phyloP scores from a whole-genome alignment of 2,329 filamentous ascomycete genomes.

The Ascochyta rabiei region DNA sequence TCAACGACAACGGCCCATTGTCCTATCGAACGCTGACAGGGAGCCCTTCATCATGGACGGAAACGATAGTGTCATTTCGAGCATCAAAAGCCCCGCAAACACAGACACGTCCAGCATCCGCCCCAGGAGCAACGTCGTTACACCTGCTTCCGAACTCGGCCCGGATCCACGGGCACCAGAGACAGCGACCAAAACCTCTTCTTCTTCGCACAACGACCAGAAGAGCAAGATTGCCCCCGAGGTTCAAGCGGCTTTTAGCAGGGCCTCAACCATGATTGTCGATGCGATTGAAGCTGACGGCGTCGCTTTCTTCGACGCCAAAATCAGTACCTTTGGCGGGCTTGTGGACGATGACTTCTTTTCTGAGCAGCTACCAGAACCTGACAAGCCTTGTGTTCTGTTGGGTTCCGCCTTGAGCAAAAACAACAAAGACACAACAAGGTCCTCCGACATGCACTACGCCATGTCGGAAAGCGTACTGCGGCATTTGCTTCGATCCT shows the following conservation, averaged over 20 bases:
- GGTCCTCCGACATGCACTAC: conserved; percentile 21
- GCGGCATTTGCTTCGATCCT: conserved; percentile 41
- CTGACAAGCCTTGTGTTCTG: conserved; percentile 43
- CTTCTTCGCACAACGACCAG: conserved; percentile 26
- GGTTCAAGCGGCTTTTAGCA: conserved; percentile 40
- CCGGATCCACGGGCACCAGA: conserved; percentile 25
- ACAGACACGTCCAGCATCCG: conserved; percentile 28
- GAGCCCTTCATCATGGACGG: conserved; percentile 25
- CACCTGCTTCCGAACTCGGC: conserved; percentile 31
- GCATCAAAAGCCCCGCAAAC: conserved; percentile 21
- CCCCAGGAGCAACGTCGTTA: conserved; percentile 26
- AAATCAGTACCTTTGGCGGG: conserved; percentile 46
- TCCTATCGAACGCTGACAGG: conserved; percentile 19
- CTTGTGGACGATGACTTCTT: conserved; percentile 46
- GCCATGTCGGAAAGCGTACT: conserved; percentile 42
- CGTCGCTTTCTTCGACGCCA: conserved; percentile 47
- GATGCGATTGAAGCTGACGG: conserved; percentile 48
- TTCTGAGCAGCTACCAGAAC: conserved; percentile 37
- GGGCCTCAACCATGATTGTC: conserved; percentile 49
- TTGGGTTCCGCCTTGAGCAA: conserved; percentile 38
- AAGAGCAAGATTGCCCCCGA: conserved; percentile 39
- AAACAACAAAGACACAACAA: conserved; percentile 14
- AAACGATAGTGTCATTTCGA: conserved; percentile 30
- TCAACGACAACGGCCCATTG: conserved; percentile 29
- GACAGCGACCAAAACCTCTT: conserved; percentile 28